A percentile compares a stretch with the other conserved stretches of the same genome.
These are phyloP conservation scores for Orbilia blumenaviensis DNA, from an alignment of 2,329 filamentous ascomycete species.

Conservation along the genomic window DNA sequence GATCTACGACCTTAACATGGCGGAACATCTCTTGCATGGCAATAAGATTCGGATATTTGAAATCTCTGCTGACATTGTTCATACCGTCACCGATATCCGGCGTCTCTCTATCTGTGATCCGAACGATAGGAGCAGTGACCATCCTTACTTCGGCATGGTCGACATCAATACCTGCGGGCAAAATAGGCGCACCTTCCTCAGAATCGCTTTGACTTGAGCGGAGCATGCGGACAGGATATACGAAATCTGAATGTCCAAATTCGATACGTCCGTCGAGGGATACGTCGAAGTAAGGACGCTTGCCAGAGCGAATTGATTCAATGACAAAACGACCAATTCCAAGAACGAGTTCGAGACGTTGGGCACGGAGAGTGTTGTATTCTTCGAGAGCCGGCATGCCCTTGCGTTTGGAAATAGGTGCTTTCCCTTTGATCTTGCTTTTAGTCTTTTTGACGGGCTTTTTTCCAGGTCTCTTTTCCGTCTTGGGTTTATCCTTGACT, in stretches of 20 bases:
- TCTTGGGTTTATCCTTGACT: too few relatives aligned
- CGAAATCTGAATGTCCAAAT: background rate
- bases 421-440: background rate
- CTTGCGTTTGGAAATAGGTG: background rate
- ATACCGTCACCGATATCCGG: background rate
- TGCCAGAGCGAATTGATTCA: slow-evolving; percentile 15
- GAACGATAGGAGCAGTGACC: slow-evolving; percentile 30
- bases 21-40: slow-evolving; percentile 26
- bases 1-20: background rate
- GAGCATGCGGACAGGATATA: background rate
- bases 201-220: background rate
- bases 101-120: slow-evolving; percentile 1
- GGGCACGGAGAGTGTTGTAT: slow-evolving; percentile 15
- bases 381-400: background rate
- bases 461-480: too few relatives aligned
- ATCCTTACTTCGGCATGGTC: background rate
- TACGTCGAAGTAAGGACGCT: slow-evolving; percentile 33
- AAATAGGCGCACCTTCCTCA: background rate
- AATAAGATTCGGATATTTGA: slow-evolving; percentile 6
- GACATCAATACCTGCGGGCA: background rate
- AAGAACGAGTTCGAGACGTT: slow-evolving; percentile 17
- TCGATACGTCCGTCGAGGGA: slow-evolving; percentile 45
- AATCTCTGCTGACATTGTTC: background rate
- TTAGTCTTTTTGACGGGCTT: too few relatives aligned
- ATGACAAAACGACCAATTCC: slow-evolving; percentile 39